These are phyloP conservation scores for Chamaecyparis obtusa DNA, from an alignment of 75 land plant genomes.

Conservation along the genomic window DNA sequence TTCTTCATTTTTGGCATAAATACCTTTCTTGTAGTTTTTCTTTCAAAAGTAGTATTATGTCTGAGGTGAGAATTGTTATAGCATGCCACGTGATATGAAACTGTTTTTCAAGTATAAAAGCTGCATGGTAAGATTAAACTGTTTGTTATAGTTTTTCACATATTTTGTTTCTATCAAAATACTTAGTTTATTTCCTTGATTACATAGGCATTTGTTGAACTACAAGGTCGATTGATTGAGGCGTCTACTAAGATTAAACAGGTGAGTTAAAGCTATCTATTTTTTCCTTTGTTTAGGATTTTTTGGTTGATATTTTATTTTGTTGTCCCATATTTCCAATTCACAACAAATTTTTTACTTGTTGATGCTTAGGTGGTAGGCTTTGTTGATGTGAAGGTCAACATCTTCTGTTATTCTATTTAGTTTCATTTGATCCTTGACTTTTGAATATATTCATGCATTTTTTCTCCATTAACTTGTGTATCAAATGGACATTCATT, in stretches of 20 bases:
- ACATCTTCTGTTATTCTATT: background rate
- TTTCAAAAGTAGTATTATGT: background rate
- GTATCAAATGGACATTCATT: background rate
- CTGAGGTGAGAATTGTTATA: background rate
- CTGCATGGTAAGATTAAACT: background rate
- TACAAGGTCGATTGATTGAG: constrained; percentile 60
- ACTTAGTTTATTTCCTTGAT: background rate
- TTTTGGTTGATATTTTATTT: background rate
- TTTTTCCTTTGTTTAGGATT: background rate
- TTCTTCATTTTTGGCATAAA: background rate
- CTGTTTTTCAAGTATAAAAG: background rate
- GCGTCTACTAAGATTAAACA: constrained; percentile 57
- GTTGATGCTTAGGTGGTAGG: background rate
- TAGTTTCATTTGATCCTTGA: background rate
- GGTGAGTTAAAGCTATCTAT: constrained; percentile 19
- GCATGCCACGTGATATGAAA: background rate
- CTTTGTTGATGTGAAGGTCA: background rate
- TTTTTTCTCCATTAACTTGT: background rate
- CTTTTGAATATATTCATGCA: background rate
- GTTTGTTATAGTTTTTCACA: background rate
- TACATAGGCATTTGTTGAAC: constrained; percentile 59
- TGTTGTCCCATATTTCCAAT: background rate
- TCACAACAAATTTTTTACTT: background rate
- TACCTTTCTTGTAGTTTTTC: background rate
- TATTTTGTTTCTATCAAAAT: background rate